These are phyloP conservation scores for Fusarium longipes DNA, from an alignment of 2,329 filamentous ascomycete genomes.

Conservation along the genomic window DNA sequence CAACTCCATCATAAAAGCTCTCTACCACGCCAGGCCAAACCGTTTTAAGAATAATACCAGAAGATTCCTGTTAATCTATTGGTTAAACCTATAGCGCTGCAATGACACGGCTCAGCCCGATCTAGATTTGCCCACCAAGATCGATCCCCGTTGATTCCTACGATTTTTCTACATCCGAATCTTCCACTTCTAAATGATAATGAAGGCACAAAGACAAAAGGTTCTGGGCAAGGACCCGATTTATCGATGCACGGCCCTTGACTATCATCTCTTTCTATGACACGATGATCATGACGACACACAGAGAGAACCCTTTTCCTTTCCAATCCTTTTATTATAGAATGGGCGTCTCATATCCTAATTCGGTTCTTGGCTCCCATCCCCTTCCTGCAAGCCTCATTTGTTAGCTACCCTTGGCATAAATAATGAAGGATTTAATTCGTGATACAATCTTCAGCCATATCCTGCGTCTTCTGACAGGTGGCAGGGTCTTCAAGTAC, in stretches of 20 bases:
- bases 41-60: background rate
- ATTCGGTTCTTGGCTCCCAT: background rate
- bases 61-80: background rate
- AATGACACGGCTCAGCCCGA: background rate
- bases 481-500: conserved; percentile 3
- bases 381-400: background rate
- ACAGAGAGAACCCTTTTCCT: background rate
- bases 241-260: background rate
- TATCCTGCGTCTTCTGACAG: conserved; percentile 1
- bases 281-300: conserved; percentile 11
- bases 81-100: background rate
- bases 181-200: background rate
- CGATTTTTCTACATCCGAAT: background rate
- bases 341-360: background rate
- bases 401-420: background rate
- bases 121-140: conserved; percentile 2
- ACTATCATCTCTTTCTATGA: background rate
- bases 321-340: background rate
- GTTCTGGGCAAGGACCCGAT: background rate
- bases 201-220: background rate
- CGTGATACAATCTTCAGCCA: conserved; percentile 13
- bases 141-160: background rate
- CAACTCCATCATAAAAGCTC: background rate
- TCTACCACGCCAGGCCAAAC: background rate
- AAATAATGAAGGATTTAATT: background rate